Conservation (phyloP, 2,329 filamentous ascomycete genomes). For the Talaromyces sp. region DNA sequence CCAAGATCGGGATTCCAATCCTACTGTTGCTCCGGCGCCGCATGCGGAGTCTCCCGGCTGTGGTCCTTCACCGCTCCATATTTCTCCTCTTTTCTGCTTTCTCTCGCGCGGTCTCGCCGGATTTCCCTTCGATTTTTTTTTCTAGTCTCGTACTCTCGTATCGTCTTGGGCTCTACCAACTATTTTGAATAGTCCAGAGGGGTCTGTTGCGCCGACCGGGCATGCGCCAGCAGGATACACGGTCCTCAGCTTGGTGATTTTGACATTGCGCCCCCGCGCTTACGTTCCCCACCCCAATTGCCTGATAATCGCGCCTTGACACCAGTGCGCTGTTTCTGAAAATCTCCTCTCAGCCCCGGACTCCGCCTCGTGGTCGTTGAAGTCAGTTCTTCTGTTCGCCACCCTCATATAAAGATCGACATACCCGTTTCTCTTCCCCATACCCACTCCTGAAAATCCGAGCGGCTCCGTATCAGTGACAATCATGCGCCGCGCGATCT, state of each 20-base stretch:
- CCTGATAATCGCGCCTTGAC: slow-evolving; percentile 1
- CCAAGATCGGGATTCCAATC: neutral
- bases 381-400: neutral
- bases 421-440: neutral
- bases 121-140: neutral
- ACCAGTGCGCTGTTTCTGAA: neutral
- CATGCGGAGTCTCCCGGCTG: slow-evolving; percentile 21
- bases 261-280: slow-evolving; percentile 12
- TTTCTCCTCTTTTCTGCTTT: slow-evolving; percentile 4
- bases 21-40: slow-evolving; percentile 5
- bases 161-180: neutral
- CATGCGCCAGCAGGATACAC: slow-evolving; percentile 13
- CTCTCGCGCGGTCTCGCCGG: neutral
- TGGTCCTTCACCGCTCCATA: slow-evolving; percentile 20
- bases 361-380: neutral
- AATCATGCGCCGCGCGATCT: slow-evolving; percentile 20
- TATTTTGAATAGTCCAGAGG: neutral
- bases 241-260: slow-evolving; percentile 15
- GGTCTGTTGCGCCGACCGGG: slow-evolving; percentile 11
- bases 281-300: slow-evolving; percentile 11
- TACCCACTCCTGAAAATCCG: neutral
- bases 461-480: neutral
- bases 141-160: neutral
- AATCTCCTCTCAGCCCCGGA: neutral
- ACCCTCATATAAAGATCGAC: neutral